Evolutionary conservation across 1,284 basidiomycete species (phyloP).

Genomic region (Cryptococcus floricola): DNA sequence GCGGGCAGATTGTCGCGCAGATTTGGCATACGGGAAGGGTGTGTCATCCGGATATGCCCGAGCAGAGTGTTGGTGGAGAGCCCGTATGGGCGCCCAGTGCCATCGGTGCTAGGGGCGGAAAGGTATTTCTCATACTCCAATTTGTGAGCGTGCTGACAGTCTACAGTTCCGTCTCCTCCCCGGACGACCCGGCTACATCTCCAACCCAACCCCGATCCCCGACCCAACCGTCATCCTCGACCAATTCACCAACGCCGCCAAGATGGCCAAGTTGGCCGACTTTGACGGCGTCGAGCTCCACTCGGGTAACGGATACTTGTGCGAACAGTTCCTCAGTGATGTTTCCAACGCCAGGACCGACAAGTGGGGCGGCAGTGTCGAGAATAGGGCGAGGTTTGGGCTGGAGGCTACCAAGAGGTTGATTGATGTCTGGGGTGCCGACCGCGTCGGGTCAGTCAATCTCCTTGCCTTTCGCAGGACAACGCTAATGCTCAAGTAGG

Average conservation of each 20-base stretch:
- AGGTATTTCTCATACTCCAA: neutral
- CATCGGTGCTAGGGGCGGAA: conserved; percentile 8
- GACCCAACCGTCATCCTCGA: conserved; percentile 9
- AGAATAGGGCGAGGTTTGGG: conserved; percentile 56
- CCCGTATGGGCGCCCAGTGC: conserved; percentile 7
- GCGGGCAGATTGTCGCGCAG: conserved; percentile 52
- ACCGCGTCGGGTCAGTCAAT: conserved; percentile 50
- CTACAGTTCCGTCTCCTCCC: conserved; percentile 9
- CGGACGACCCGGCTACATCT: conserved; percentile 7
- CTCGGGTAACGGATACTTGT: conserved; percentile 26
- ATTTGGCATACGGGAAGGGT: conserved; percentile 52
- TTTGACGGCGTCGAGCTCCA: conserved; percentile 63
- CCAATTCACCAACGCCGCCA: conserved; percentile 53
- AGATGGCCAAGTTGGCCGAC: conserved; percentile 58
- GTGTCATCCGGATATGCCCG: conserved; percentile 4
- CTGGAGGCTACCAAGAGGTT: conserved; percentile 55
- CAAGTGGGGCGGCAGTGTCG: conserved; percentile 58
- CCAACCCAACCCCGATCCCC: conserved; percentile 6
- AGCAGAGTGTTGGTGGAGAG: conserved; percentile 4
- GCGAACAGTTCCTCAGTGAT: conserved; percentile 59
- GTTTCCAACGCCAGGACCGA: conserved; percentile 57
- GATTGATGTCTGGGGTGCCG: conserved; percentile 54
- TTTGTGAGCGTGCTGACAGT: neutral
- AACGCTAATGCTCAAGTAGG: conserved; percentile 37
- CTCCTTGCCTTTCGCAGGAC: conserved; percentile 51